Conservation (phyloP, 2,329 filamentous ascomycete species). For the Sarocladium strictum region DNA sequence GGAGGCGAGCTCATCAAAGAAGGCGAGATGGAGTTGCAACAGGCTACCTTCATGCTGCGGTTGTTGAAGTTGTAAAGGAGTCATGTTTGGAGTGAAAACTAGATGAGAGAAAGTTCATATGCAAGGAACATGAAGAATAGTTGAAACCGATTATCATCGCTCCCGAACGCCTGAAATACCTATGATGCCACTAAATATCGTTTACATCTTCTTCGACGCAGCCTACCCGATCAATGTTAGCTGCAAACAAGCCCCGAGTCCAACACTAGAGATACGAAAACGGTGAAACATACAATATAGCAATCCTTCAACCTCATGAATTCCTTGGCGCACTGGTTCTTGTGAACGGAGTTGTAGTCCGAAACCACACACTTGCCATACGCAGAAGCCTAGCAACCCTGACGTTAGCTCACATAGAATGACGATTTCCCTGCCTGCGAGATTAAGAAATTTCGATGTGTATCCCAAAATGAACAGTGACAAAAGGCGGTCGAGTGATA, state of each 20-base stretch:
- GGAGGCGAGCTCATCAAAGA: conserved; percentile 57
- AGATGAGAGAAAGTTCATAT: neutral
- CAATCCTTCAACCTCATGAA: conserved; percentile 85
- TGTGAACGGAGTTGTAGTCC: conserved; percentile 85
- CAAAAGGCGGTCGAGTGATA: too few species aligned
- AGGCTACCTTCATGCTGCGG: conserved; percentile 72
- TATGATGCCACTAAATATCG: neutral
- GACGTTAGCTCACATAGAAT: neutral
- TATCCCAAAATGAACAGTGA: too few species aligned
- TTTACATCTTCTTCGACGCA: conserved; percentile 19
- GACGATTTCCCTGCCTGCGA: too few species aligned
- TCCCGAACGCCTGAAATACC: neutral
- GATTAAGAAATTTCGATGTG: too few species aligned
- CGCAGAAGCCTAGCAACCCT: conserved; percentile 59
- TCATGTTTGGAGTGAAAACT: neutral
- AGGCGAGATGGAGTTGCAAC: conserved; percentile 82
- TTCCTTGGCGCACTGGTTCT: conserved; percentile 83
- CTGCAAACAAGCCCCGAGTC: neutral
- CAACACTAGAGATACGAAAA: too few species aligned
- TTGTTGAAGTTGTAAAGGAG: conserved; percentile 61
- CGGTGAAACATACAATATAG: conserved; percentile 65
- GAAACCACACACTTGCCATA: conserved; percentile 90
- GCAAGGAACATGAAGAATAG: neutral
- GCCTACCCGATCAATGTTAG: conserved; percentile 14
- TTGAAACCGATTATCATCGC: neutral